Evolutionary conservation across 129 eudicot genomes (phyloP).

Genomic region (Pseudognaphalium luteoalbum): DNA sequence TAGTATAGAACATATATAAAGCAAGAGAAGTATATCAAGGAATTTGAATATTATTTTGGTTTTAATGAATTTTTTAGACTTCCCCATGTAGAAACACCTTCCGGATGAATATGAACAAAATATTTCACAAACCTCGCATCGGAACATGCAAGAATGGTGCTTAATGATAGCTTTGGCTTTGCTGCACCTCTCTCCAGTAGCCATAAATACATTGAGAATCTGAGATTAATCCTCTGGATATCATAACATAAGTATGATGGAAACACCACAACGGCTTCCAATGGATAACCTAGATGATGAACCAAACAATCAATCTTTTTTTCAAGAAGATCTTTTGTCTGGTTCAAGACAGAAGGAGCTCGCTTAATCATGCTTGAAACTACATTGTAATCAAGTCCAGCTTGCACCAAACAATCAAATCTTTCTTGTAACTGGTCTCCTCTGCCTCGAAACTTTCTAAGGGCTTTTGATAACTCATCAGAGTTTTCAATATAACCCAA

Average conservation of each 20-base stretch:
- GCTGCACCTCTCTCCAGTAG: slow-evolving; percentile 59
- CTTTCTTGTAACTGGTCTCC: slow-evolving; percentile 82
- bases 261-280: slow-evolving; percentile 63
- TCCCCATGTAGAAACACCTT: slow-evolving; percentile 68
- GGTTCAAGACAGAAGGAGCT: slow-evolving; percentile 61
- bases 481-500: slow-evolving; percentile 75
- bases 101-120: slow-evolving; percentile 66
- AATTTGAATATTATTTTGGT: slow-evolving; percentile 14
- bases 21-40: slow-evolving; percentile 5
- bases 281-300: slow-evolving; percentile 53
- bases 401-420: slow-evolving; percentile 67
- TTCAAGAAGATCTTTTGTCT: slow-evolving; percentile 56
- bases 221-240: slow-evolving; percentile 49
- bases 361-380: slow-evolving; percentile 62
- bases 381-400: slow-evolving; percentile 67
- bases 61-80: slow-evolving; percentile 38
- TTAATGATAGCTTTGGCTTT: slow-evolving; percentile 54
- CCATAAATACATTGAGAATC: slow-evolving; percentile 73
- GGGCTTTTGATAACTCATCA: slow-evolving; percentile 70
- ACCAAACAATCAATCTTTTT: slow-evolving; percentile 57
- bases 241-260: slow-evolving; percentile 81
- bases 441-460: slow-evolving; percentile 68
- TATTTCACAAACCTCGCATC: slow-evolving; percentile 60
- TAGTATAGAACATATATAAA: slow-evolving; percentile 14
- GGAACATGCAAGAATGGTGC: slow-evolving; percentile 70